Evolutionary conservation across 352 stramenopile genomes (phyloP), one percentile per base, ranked within the genome.

Genomic region (Phytophthora nicotianae): DNA sequence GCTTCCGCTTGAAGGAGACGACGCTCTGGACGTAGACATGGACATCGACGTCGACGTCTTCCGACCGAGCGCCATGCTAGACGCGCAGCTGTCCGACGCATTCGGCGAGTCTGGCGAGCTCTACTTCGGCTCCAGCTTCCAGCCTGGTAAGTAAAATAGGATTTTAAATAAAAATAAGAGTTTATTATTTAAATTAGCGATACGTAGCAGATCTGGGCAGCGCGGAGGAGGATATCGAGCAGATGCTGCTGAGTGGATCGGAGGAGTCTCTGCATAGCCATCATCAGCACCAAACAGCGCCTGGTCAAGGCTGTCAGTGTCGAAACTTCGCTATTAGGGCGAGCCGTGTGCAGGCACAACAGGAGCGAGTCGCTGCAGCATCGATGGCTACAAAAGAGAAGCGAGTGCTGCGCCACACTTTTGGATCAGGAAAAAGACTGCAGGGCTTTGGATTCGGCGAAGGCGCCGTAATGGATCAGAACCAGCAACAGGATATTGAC

Each of bases 31-130:
- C 50, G 61, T 87, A 43, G 79, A 91, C 50, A 79, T 88, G 75
- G 68, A 85, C 58, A 83, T 88, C 48, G 76, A 90, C 47, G 58
- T 81, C 21, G 71, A 88, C 58, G 72, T 77, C 21, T 90, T 89
- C 57, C 74, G 82, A 0, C 84, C 84, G 3, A 88, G 79, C 56
- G 80, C 81, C 38, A 79, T 91, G 76, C 56, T 89, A 2, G 79
- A 86, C 42, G 40, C 55, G 2, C 71, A 70, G 23, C 52, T 88
- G 26, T 75, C 77, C n/a, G 77, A 86, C 26, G 75, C 75, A 38
- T 90, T 77, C 51, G 68, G 43, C 41, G 62, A 60, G 6, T 48
- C 48, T 7, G 29, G 42, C 19, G 62, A 68, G 35, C 60, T 75
- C 13, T 78, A 55, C 43, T 74, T 62, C 43, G 60, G 57, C 46